Conservation (phyloP, 1,139 yeast species). For the Starmera stellimalicola region DNA sequence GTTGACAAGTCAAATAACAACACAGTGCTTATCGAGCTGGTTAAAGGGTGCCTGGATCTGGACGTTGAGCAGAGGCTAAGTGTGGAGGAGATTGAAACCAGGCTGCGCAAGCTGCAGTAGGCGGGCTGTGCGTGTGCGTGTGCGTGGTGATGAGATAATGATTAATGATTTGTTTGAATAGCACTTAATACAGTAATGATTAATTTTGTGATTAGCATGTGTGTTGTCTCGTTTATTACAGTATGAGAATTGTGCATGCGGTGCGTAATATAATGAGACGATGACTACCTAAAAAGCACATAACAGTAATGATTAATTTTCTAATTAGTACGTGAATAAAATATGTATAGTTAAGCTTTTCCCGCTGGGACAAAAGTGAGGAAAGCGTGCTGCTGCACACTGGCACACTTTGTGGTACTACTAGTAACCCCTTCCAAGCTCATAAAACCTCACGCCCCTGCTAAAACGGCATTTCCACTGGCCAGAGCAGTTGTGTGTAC, state of each 20-base stretch:
- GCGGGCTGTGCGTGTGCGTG: background rate
- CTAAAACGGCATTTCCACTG: background rate
- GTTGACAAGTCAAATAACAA: conserved; percentile 20
- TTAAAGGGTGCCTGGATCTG: conserved; percentile 45
- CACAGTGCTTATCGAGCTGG: conserved; percentile 31
- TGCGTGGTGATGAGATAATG: background rate
- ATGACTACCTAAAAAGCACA: too few relatives aligned
- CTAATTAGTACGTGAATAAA: too few relatives aligned
- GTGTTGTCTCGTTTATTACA: background rate
- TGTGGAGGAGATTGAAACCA: conserved; percentile 5
- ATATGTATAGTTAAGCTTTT: too few relatives aligned
- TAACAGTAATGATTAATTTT: too few relatives aligned
- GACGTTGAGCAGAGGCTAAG: conserved; percentile 43
- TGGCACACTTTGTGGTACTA: too few relatives aligned
- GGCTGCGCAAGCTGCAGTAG: background rate
- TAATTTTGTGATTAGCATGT: background rate
- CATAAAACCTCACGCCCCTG: background rate
- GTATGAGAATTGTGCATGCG: too few relatives aligned
- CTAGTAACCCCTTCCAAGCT: too few relatives aligned
- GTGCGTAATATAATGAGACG: too few relatives aligned
- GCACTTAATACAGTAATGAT: too few relatives aligned
- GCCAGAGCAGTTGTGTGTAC: too few relatives aligned
- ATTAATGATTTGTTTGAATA: background rate
- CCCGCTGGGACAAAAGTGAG: too few relatives aligned
- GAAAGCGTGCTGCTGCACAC: too few relatives aligned